Base-by-base conservation (phyloP, 2,329 filamentous ascomycete genomes). In the Cladosporium sp. region DNA sequence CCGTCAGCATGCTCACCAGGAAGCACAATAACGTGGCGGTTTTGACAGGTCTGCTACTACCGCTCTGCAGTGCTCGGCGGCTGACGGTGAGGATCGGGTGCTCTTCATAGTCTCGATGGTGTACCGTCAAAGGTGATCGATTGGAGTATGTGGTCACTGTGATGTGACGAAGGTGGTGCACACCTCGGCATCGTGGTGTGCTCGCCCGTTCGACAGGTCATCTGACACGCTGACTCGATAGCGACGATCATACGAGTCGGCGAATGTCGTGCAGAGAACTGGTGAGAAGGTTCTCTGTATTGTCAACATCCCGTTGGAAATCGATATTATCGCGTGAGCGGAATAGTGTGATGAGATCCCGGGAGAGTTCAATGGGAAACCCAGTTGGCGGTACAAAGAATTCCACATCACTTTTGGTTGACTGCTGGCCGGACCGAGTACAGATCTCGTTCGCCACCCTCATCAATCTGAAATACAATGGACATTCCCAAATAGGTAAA, bases 41-140 rank as follows among this genome's bases (percentile, higher is more conserved):
- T 51, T 61, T 61, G 59, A 61, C 59, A 61, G 59, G 59, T 52
- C 59, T 61, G 59, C 59, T 61, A 61, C 59, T 51, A 21, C 59
- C 44, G 59, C 36, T 47, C 58, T 60, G 58, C 58, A 30, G 58
- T 60, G 38, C 15, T 47, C 58, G 28, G 44, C 59, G 28, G 30
- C 2, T 47, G 57, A 26, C 10, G 26, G 28, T 52, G 30, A 32
- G 21, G 44, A 32, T 52, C 38, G 59, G 44, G n/a, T 12, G 10
- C 5, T 36, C 59, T 24, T 61, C 41, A 51, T 4, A 30, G 28
- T 30, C 28, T 30, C 28, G 28, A 30, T 34, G 41, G 34, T 30
- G n/a, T 15, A 60, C 26, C 21, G 36, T 30, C 24, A 60, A n/a
- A 34, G 18, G 58, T 26, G 58, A 38, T 61, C 44, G 59, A 34